Evolutionary conservation across 345 rosid genomes (phyloP).

Genomic region (Jatropha curcas): DNA sequence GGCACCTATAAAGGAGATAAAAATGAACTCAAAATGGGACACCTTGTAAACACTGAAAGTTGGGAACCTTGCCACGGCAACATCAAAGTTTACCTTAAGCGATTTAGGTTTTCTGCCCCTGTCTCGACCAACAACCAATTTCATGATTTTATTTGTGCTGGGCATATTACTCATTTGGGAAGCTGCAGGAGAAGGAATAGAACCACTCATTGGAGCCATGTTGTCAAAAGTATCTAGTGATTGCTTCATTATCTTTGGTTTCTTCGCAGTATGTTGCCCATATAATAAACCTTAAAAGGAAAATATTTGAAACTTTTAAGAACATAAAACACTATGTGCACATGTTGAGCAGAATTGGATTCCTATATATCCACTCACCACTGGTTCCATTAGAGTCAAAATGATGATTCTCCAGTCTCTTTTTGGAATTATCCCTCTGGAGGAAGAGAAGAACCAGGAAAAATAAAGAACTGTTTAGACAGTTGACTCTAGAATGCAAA

Average conservation of each 20-base stretch:
- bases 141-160: conserved; percentile 70
- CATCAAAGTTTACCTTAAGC: conserved; percentile 58
- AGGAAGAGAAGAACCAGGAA: conserved; percentile 23
- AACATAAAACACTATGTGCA: conserved; percentile 14
- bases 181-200: conserved; percentile 77
- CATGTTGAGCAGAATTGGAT: no score
- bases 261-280: conserved; percentile 69
- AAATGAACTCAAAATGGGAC: conserved; percentile 24
- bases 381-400: conserved; percentile 72
- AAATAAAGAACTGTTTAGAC: neutral
- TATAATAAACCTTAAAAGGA: conserved; percentile 54
- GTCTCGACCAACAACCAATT: conserved; percentile 70
- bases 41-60: conserved; percentile 2
- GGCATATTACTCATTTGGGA: conserved; percentile 98
- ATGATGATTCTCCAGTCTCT: conserved; percentile 68
- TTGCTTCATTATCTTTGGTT: conserved; percentile 72
- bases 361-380: no score
- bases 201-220: conserved; percentile 53
- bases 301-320: conserved; percentile 20
- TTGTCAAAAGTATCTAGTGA: conserved; percentile 62
- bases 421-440: conserved; percentile 79
- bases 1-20: conserved; percentile 54
- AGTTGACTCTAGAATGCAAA: neutral
- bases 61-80: conserved; percentile 1
- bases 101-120: conserved; percentile 76